Evolutionary conservation across 2,329 filamentous ascomycete genomes (phyloP).

Genomic region (Fusarium tanahbumbuense): DNA sequence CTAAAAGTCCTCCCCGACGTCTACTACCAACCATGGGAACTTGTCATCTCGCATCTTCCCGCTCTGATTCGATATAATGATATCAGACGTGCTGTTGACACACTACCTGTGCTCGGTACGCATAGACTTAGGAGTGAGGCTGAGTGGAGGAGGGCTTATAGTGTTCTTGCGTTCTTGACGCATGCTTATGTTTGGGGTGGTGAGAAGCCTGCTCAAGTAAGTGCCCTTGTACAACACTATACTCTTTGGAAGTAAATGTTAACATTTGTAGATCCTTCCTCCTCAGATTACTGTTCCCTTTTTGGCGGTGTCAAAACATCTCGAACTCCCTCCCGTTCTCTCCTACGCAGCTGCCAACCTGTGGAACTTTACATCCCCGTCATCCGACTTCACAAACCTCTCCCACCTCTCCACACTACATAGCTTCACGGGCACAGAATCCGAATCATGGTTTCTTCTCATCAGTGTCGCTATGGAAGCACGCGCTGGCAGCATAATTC

Average conservation of each 20-base stretch:
- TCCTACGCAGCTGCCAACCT: slow-evolving; percentile 88
- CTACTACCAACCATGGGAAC: slow-evolving; percentile 87
- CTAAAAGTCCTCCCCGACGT: slow-evolving; percentile 71
- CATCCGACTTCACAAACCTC: slow-evolving; percentile 68
- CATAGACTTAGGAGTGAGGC: slow-evolving; percentile 70
- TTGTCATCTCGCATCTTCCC: slow-evolving; percentile 74
- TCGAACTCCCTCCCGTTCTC: slow-evolving; percentile 88
- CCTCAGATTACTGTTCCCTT: slow-evolving; percentile 82
- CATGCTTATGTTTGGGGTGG: slow-evolving; percentile 94
- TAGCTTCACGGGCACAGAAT: slow-evolving; percentile 88
- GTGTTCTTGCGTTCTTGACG: slow-evolving; percentile 80
- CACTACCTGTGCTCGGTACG: slow-evolving; percentile 77
- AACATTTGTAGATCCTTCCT: slow-evolving; percentile 68
- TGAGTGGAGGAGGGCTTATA: slow-evolving; percentile 86
- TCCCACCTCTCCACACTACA: slow-evolving; percentile 77
- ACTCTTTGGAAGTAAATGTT: neutral
- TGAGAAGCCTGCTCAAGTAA: slow-evolving; percentile 76
- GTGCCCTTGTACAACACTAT: slow-evolving; percentile 1
- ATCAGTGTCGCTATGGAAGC: slow-evolving; percentile 93
- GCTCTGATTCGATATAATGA: slow-evolving; percentile 69
- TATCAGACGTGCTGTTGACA: slow-evolving; percentile 71
- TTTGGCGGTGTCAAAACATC: slow-evolving; percentile 74
- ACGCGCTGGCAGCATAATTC: slow-evolving; percentile 78
- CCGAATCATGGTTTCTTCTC: slow-evolving; percentile 95
- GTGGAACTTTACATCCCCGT: slow-evolving; percentile 82